Base-by-base conservation (phyloP, 768 basidiomycete genomes). In the Calocybe cyanea region DNA sequence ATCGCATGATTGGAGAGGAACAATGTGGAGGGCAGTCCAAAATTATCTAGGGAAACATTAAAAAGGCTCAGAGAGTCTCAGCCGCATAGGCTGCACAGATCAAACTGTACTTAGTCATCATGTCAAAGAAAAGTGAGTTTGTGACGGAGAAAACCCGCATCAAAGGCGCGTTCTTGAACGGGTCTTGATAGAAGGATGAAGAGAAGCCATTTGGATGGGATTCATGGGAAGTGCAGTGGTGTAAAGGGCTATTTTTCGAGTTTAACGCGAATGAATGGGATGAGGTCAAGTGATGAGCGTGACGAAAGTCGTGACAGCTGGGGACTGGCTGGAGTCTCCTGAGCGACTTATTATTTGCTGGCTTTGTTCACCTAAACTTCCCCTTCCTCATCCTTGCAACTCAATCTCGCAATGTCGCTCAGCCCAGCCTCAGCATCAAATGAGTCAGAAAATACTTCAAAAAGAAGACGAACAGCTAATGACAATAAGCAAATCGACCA, bases 371-470 rank as follows among this genome's bases (percentile, higher is more conserved):
- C 41, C 40, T 36, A 41, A 53, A 39, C 42, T 41, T 48, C 43
- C 19, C 31, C 36, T 35, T 45, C 41, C 28, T 36, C 18, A 37
- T 45, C 43, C 52, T 60, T 56, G 51, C 54, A 55, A 47, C 46
- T 45, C 41, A 54, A 43, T 50, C 49, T 56, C 56, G 55, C 48
- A 58, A 86, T 86, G 85, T 86, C 85, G 46, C 68, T 83, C 62
- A 83, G 82, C 51, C 81, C 84, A 39, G 69, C 78, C 40, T 77
- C 83, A 9, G 61, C 70, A 42, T 77, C 78, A 21, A 81, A 81
- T 58, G 67, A 65, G 46, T 75, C 78, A 50, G 80, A 84, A 50
- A 58, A 67, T 14, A 67, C 75, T 31, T 61, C 71, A 5, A 86
- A 86, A 63, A 75, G 81, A 51, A 73, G 82, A 52, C 72, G 83